Percentiles rank a stretch among this genome's conserved stretches.
Evolutionary conservation across 2,329 filamentous ascomycete species (phyloP).

Genomic region (Paraconiothyrium brasiliense): DNA sequence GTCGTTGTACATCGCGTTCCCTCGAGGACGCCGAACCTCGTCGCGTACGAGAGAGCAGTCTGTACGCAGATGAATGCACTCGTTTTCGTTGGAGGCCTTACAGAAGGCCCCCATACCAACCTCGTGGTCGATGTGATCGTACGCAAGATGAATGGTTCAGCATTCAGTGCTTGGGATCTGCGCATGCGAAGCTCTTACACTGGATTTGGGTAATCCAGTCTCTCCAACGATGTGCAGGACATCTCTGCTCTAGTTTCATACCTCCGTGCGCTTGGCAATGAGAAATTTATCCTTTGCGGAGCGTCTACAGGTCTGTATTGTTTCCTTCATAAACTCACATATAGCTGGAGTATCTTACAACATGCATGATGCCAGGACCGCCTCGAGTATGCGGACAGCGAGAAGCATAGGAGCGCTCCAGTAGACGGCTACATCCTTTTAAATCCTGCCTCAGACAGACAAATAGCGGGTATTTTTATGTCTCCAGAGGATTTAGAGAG

Average conservation of each 20-base stretch:
- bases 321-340: background rate
- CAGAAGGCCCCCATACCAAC: constrained; percentile 26
- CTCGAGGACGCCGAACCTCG: constrained; percentile 16
- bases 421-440: constrained; percentile 28
- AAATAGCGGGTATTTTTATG: constrained; percentile 28
- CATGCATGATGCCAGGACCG: constrained; percentile 24
- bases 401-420: constrained; percentile 3
- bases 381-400: constrained; percentile 21
- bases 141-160: background rate
- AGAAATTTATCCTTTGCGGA: constrained; percentile 21
- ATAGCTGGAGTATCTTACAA: background rate
- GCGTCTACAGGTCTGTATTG: constrained; percentile 20
- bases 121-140: constrained; percentile 11
- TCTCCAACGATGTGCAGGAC: constrained; percentile 28
- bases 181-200: constrained; percentile 33
- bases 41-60: constrained; percentile 28
- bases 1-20: constrained; percentile 26
- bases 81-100: constrained; percentile 29
- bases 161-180: constrained; percentile 28
- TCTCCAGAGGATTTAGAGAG: constrained; percentile 14
- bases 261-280: constrained; percentile 17
- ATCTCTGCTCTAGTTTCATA: constrained; percentile 25
- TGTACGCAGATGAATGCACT: constrained; percentile 21
- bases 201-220: constrained; percentile 29
- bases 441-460: constrained; percentile 28